Percentiles rank a stretch among this genome's conserved stretches.
Conservation (phyloP, 1,284 basidiomycete genomes). For the Cutaneotrichosporon cyanovorans region DNA sequence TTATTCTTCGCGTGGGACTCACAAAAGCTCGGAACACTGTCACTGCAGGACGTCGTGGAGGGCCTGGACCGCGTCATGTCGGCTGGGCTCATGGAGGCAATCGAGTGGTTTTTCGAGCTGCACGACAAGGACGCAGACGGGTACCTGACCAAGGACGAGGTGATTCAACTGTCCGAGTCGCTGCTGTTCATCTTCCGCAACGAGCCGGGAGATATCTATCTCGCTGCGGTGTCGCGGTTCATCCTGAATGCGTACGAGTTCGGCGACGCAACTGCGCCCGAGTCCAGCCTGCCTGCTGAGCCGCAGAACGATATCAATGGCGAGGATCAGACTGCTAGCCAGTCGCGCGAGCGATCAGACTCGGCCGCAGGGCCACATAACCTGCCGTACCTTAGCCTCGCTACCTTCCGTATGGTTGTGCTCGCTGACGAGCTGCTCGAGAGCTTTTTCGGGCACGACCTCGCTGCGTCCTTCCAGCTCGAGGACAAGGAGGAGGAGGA, state of each 20-base stretch:
- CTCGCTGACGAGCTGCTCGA: slow-evolving; percentile 90
- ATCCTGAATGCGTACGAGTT: slow-evolving; percentile 97
- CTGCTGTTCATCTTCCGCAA: slow-evolving; percentile 96
- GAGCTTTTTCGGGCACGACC: slow-evolving; percentile 85
- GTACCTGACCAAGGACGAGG: slow-evolving; percentile 89
- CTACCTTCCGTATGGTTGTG: slow-evolving; percentile 93
- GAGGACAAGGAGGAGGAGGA: slow-evolving; percentile 57
- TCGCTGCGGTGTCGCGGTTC: slow-evolving; percentile 89
- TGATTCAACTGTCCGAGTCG: slow-evolving; percentile 81
- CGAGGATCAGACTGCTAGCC: slow-evolving; percentile 45
- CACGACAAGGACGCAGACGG: slow-evolving; percentile 96
- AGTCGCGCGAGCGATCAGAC: slow-evolving; percentile 50
- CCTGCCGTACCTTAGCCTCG: slow-evolving; percentile 67
- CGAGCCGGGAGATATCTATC: slow-evolving; percentile 92
- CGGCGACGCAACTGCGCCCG: slow-evolving; percentile 70
- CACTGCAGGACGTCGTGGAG: slow-evolving; percentile 80
- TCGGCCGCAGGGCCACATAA: slow-evolving; percentile 50
- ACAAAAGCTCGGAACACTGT: slow-evolving; percentile 68
- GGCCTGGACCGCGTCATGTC: slow-evolving; percentile 90
- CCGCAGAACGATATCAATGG: slow-evolving; percentile 31
- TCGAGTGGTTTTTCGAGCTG: slow-evolving; percentile 96
- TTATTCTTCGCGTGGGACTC: slow-evolving; percentile 88
- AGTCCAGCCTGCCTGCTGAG: slow-evolving; percentile 47
- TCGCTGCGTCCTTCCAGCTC: slow-evolving; percentile 77
- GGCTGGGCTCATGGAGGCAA: slow-evolving; percentile 94